A percentile compares a stretch with the other conserved stretches of the same genome.
Conservation (phyloP, 805 yeast species). For the Yamadazyma akitaensis region DNA sequence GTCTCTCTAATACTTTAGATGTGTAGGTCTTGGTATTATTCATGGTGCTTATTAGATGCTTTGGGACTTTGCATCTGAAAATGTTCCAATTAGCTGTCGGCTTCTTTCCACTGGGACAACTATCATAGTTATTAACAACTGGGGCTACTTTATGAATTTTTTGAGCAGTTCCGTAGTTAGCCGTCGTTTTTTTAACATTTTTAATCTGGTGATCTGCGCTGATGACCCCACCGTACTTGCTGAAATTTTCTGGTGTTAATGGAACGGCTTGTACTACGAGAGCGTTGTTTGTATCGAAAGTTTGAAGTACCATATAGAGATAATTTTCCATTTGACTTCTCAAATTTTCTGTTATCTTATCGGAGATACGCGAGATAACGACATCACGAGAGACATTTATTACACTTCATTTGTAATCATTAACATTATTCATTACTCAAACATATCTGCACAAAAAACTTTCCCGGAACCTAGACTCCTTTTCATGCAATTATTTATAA, state of each 20-base stretch:
- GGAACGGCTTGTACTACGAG: constrained; percentile 46
- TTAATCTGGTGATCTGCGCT: constrained; percentile 73
- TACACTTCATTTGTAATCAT: not conserved
- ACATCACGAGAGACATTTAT: not conserved
- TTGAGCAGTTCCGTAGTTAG: constrained; percentile 92
- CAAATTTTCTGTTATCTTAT: not conserved
- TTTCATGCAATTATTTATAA: constrained; percentile 13
- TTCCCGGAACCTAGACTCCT: constrained; percentile 11
- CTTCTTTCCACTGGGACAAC: constrained; percentile 44
- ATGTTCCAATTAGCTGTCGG: constrained; percentile 76
- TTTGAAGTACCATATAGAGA: constrained; percentile 38
- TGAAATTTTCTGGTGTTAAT: constrained; percentile 64
- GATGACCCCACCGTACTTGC: constrained; percentile 69
- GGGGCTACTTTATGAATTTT: constrained; percentile 75
- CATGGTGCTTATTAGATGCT: constrained; percentile 43
- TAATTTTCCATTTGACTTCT: not conserved
- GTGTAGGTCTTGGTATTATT: constrained; percentile 32
- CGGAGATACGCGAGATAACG: not conserved
- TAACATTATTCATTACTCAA: constrained; percentile 6
- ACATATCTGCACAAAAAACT: constrained; percentile 12
- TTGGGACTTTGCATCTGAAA: constrained; percentile 77
- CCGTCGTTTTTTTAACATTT: constrained; percentile 44
- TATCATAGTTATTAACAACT: constrained; percentile 47
- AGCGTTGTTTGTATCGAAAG: constrained; percentile 24
- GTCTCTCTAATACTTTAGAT: constrained; percentile 79